These are phyloP conservation scores for Silene conica DNA, from an alignment of 148 eudicot genomes.

Conservation along the genomic window DNA sequence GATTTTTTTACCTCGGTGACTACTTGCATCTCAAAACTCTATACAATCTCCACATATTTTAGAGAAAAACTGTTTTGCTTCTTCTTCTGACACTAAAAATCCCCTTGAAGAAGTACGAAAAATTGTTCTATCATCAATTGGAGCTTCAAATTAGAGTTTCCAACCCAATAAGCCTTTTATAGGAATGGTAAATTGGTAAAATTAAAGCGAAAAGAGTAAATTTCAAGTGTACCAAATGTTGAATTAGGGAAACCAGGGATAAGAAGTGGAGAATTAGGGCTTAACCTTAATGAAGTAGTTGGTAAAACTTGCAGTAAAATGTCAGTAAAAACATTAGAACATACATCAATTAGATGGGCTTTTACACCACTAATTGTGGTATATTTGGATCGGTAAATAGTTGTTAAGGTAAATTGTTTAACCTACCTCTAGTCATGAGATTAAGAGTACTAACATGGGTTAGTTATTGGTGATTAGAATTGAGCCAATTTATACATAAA, in stretches of 20 bases:
- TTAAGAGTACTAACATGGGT: conserved; percentile 18
- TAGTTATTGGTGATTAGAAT: conserved; percentile 17
- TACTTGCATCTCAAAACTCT: conserved; percentile 25
- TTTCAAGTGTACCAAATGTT: conserved; percentile 23
- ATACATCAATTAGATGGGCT: conserved; percentile 22
- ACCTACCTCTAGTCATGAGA: conserved; percentile 17
- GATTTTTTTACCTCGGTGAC: background rate
- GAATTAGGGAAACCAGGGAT: conserved; percentile 27
- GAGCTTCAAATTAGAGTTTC: conserved; percentile 25
- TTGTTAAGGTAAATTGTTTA: conserved; percentile 13
- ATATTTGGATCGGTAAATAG: conserved; percentile 20
- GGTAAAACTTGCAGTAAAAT: conserved; percentile 30
- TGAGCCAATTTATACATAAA: conserved; percentile 26
- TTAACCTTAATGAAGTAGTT: background rate
- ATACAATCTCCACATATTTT: conserved; percentile 36
- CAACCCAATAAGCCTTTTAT: conserved; percentile 20
- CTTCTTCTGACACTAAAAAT: conserved; percentile 28
- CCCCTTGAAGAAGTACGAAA: conserved; percentile 39
- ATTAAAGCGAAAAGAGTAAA: conserved; percentile 9
- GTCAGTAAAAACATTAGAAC: conserved; percentile 34
- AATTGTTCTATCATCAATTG: conserved; percentile 30
- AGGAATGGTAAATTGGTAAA: conserved; percentile 9
- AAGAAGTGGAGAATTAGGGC: background rate
- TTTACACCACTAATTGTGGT: conserved; percentile 34
- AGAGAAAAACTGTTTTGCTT: conserved; percentile 25